Evolutionary conservation across 192 early-diverging fungal species (phyloP), one percentile per base, ranked within the genome.

Genomic region (Spinellus fusiger): DNA sequence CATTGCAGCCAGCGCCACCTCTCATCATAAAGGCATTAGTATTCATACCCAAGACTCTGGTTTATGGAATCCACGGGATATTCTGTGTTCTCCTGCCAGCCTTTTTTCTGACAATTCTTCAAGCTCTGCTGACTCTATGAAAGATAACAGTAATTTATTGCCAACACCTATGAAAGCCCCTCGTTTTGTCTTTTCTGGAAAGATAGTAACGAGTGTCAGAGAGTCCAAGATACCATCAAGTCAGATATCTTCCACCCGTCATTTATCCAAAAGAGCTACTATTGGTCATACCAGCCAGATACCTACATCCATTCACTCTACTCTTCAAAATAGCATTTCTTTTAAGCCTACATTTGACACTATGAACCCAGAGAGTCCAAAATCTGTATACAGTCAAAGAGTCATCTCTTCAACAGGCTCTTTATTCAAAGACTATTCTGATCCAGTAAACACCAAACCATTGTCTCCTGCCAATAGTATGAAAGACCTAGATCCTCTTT

Each of bases 151-250:
- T 37, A 13, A 13, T 37, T 37, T 37, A 37, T 37, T 13, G 13
- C 35, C 35, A 37, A 5, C 35, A 37, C 35, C 5, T 9, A 12
- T 12, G 18, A 3, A n/a, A 12, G 40, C 15, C 2, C 40, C 15
- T 44, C 40, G 57, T 9, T 59, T 29, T 32, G 33, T 44, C 18
- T 22, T 48, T n/a, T 59, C 57, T 15, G 57, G 57, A 23, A 49
- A 40, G 8, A 46, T 46, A 8, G 49, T 46, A n/a, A 27, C 49
- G 9, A 49, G 44, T 29, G 57, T 40, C 10, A 59, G 44, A 29
- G 23, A 29, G 37, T 44, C 40, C n/a, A n/a, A n/a, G n/a, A n/a
- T n/a, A n/a, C n/a, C n/a, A n/a, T n/a, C n/a, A n/a, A n/a, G n/a
- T n/a, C n/a, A n/a, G n/a, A n/a, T n/a, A n/a, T n/a, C n/a, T 44